A percentile compares a stretch with the other conserved stretches of the same genome.
Evolutionary conservation across 2,329 filamentous ascomycete genomes (phyloP).

Genomic region (Thielaviopsis musarum): DNA sequence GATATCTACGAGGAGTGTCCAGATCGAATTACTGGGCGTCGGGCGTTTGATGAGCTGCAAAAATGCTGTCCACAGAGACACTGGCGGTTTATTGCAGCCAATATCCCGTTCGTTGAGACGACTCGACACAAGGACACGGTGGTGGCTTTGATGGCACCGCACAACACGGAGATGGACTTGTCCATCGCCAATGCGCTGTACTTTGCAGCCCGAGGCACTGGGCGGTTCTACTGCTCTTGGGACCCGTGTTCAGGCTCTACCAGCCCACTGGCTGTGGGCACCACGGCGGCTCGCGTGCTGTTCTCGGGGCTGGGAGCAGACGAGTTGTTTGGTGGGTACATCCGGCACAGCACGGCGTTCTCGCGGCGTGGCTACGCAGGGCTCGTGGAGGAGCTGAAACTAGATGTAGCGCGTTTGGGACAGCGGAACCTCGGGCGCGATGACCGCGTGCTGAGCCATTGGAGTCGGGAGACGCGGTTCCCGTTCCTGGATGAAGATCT

Average conservation of each 20-base stretch:
- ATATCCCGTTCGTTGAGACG: slow-evolving; percentile 67
- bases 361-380: slow-evolving; percentile 49
- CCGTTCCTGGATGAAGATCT: slow-evolving; percentile 81
- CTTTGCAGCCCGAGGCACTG: slow-evolving; percentile 69
- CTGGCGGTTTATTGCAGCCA: slow-evolving; percentile 73
- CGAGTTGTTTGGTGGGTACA: slow-evolving; percentile 89
- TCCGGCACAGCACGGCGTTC: slow-evolving; percentile 66
- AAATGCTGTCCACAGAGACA: slow-evolving; percentile 47
- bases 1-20: slow-evolving; percentile 66
- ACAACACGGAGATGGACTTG: slow-evolving; percentile 97
- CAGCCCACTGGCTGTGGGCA: slow-evolving; percentile 29
- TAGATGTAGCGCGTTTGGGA: slow-evolving; percentile 73
- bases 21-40: slow-evolving; percentile 73
- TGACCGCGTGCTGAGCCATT: slow-evolving; percentile 78
- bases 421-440: slow-evolving; percentile 92
- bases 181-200: slow-evolving; percentile 91
- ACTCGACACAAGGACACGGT: slow-evolving; percentile 51
- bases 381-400: slow-evolving; percentile 62
- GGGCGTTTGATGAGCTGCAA: slow-evolving; percentile 60
- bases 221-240: slow-evolving; percentile 18
- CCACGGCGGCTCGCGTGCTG: slow-evolving; percentile 61
- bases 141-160: slow-evolving; percentile 67
- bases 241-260: neutral
- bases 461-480: slow-evolving; percentile 76
- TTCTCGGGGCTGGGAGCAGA: slow-evolving; percentile 89